A percentile compares a stretch with the other conserved stretches of the same genome.
These are phyloP conservation scores for Colletotrichum shisoi DNA, from an alignment of 2,329 filamentous ascomycete genomes.

Conservation along the genomic window DNA sequence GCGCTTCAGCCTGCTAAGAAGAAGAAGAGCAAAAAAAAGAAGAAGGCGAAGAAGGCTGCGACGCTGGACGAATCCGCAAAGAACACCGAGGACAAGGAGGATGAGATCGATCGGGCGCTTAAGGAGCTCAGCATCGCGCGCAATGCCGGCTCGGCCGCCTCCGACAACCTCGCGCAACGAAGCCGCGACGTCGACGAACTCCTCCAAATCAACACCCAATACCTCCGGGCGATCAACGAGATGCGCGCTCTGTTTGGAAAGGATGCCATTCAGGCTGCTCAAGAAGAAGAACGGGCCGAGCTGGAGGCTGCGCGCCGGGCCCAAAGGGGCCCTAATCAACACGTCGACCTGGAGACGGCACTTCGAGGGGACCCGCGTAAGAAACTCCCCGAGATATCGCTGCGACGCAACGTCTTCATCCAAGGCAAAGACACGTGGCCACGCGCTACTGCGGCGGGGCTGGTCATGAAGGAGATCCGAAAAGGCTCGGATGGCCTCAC, in stretches of 20 bases:
- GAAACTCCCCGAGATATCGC: slow-evolving; percentile 73
- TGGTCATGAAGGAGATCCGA: slow-evolving; percentile 75
- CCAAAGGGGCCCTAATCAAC: slow-evolving; percentile 52
- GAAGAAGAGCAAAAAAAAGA: slow-evolving; percentile 53
- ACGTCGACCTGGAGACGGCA: slow-evolving; percentile 66
- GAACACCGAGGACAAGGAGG: slow-evolving; percentile 47
- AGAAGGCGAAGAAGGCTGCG: slow-evolving; percentile 48
- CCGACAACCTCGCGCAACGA: slow-evolving; percentile 26
- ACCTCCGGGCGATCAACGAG: slow-evolving; percentile 87
- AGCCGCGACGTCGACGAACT: slow-evolving; percentile 48
- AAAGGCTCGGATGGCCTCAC: slow-evolving; percentile 61
- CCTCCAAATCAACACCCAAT: slow-evolving; percentile 66
- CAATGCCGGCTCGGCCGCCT: slow-evolving; percentile 39
- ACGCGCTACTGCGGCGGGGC: slow-evolving; percentile 75
- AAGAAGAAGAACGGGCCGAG: slow-evolving; percentile 59
- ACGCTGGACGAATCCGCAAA: slow-evolving; percentile 33
- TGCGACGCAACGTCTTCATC: slow-evolving; percentile 82
- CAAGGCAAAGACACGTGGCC: slow-evolving; percentile 91
- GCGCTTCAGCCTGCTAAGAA: slow-evolving; percentile 43
- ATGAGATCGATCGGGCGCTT: slow-evolving; percentile 66
- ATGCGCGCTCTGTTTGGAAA: slow-evolving; percentile 73
- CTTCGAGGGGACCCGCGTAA: slow-evolving; percentile 65
- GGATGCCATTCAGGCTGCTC: slow-evolving; percentile 64
- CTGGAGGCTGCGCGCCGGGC: slow-evolving; percentile 48
- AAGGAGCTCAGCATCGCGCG: slow-evolving; percentile 56